A percentile compares a stretch with the other conserved stretches of the same genome.
phyloP scores from a whole-genome alignment of 768 basidiomycete genomes.

The Leucosporidium creatinivorum region DNA sequence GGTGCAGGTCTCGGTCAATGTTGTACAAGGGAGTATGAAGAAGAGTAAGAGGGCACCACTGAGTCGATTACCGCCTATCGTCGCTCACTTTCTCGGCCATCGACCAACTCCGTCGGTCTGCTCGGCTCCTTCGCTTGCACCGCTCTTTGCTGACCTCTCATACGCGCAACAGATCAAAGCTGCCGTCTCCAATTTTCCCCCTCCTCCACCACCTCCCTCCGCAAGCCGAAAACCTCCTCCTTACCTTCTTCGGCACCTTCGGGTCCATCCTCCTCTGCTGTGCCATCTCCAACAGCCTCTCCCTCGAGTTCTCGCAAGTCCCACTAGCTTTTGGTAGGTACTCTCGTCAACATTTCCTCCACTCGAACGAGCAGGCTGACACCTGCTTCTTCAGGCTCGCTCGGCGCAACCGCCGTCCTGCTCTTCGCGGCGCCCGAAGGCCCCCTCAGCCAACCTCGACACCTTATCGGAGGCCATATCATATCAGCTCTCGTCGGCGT shows the following conservation, averaged over 20 bases:
- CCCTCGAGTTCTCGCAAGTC: background rate
- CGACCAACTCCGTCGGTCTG: constrained; percentile 7
- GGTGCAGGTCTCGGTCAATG: background rate
- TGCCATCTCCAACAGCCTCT: constrained; percentile 16
- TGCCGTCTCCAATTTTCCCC: background rate
- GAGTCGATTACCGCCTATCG: background rate
- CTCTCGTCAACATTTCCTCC: no score
- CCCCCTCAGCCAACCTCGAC: constrained; percentile 18
- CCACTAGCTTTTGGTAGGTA: constrained; percentile 25
- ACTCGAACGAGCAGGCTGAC: no score
- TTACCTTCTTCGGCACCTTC: constrained; percentile 23
- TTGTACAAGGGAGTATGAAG: background rate
- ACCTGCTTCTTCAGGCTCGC: no score
- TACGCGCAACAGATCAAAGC: background rate
- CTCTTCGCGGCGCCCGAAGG: constrained; percentile 23
- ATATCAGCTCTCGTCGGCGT: constrained; percentile 15
- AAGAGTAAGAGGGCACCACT: no score
- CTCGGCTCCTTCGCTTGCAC: no score
- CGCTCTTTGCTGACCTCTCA: background rate
- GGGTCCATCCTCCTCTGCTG: constrained; percentile 20
- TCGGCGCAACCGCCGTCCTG: constrained; percentile 28
- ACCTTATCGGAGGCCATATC: constrained; percentile 19
- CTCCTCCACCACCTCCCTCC: background rate
- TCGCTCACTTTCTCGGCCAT: constrained; percentile 18
- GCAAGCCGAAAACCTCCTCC: constrained; percentile 6